These are phyloP conservation scores for Petrea volubilis DNA, from an alignment of 257 asterid species.

Conservation along the genomic window DNA sequence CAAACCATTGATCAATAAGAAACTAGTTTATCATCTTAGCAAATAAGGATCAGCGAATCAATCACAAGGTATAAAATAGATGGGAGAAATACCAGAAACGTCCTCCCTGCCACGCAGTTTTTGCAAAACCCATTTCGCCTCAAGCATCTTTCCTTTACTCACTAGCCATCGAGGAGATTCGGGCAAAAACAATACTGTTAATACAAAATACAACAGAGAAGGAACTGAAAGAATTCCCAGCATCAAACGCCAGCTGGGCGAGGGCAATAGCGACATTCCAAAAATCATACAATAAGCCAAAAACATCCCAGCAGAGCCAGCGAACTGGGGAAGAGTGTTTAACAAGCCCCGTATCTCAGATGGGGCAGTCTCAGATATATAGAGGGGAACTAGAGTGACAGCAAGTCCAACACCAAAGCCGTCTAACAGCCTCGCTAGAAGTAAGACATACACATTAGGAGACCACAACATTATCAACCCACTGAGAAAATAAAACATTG, in stretches of 20 bases:
- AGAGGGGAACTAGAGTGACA: conserved; percentile 74
- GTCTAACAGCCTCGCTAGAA: conserved; percentile 72
- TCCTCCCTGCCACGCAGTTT: conserved; percentile 76
- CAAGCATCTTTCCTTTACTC: conserved; percentile 76
- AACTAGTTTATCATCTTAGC: too few relatives aligned
- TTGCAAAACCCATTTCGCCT: conserved; percentile 74
- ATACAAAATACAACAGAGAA: conserved; percentile 56
- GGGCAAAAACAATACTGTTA: conserved; percentile 64
- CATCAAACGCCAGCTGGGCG: conserved; percentile 86
- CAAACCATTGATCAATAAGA: background rate
- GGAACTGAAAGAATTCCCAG: conserved; percentile 81
- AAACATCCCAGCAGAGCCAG: conserved; percentile 80
- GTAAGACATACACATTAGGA: conserved; percentile 71
- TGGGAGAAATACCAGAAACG: conserved; percentile 57
- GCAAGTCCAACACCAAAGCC: conserved; percentile 85
- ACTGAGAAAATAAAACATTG: conserved; percentile 66
- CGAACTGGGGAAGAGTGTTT: conserved; percentile 81
- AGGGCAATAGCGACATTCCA: conserved; percentile 57
- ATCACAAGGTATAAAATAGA: background rate
- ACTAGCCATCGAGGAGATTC: conserved; percentile 93
- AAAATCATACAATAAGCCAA: conserved; percentile 78
- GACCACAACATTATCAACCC: conserved; percentile 87
- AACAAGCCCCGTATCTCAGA: conserved; percentile 74
- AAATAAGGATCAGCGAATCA: background rate
- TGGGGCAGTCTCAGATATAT: conserved; percentile 88